These are phyloP conservation scores for Candida fluviatilis DNA, from an alignment of 805 yeast species.

Conservation along the genomic window DNA sequence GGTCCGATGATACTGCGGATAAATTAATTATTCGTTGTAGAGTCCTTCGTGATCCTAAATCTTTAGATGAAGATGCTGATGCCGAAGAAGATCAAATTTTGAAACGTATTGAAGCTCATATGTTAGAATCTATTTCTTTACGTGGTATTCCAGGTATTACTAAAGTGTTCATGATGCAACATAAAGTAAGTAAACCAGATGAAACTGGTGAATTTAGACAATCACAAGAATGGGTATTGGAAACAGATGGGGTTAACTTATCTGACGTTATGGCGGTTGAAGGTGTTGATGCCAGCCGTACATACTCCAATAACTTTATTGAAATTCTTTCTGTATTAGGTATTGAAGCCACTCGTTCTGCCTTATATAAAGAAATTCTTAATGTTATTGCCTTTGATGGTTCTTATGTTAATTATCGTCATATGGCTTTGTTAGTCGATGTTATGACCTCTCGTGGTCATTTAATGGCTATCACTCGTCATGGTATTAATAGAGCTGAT, in stretches of 20 bases:
- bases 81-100: constrained; percentile 96
- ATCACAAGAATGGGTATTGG: constrained; percentile 96
- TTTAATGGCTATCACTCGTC: constrained; percentile 98
- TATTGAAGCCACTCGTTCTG: constrained; percentile 96
- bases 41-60: constrained; percentile 94
- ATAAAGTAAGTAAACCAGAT: constrained; percentile 67
- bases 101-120: constrained; percentile 91
- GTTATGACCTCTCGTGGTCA: constrained; percentile 99
- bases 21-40: constrained; percentile 96
- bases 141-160: constrained; percentile 95
- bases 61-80: constrained; percentile 88
- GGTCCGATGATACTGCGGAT: constrained; percentile 99
- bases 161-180: constrained; percentile 87
- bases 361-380: constrained; percentile 88
- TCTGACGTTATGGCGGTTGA: constrained; percentile 93
- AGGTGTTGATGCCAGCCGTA: constrained; percentile 88
- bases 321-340: constrained; percentile 94
- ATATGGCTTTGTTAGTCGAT: constrained; percentile 95
- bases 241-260: constrained; percentile 96
- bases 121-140: constrained; percentile 90
- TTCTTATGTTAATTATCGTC: constrained; percentile 98
- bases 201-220: constrained; percentile 83
- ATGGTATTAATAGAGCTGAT: constrained; percentile 97
- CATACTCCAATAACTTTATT: constrained; percentile 94
- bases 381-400: constrained; percentile 99